Evolutionary conservation across 805 yeast genomes (phyloP), one percentile per base, ranked within the genome.

Genomic region (Spathaspora gorwiae): DNA sequence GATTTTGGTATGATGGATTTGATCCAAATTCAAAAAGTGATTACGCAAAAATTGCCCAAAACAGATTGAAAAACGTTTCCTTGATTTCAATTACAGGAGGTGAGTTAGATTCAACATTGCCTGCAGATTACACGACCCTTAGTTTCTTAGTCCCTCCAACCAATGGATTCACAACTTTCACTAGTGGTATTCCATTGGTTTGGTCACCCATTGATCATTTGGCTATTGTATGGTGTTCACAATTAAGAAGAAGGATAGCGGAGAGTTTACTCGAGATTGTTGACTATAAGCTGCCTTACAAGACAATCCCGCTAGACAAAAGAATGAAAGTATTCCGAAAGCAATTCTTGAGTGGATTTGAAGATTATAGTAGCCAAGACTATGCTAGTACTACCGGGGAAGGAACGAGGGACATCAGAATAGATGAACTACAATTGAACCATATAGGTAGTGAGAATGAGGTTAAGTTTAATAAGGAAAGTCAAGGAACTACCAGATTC

Each of bases 201-300:
- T 92, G 97, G 96, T 83, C 96, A 0, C 86, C 97, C 1, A 82
- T 90, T 35, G 98, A 92, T 62, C 99, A 92, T 66, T 73, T 89
- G 51, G 97, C 98, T 0, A 83, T 94, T 40, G 96, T 92, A 1
- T 92, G 99, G 99, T 92, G 99, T 64, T 87, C 83, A 49, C 97
- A 92, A 61, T 66, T 90, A 34, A 75, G 97, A 43, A 71, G 76
- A 43, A 78, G 74, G 12, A 52, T 92, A 1, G 83, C 87, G 7
- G 66, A 66, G 41, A 68, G 82, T 0, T 57, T 94, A 33, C 64
- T 86, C 39, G 84, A 79, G 29, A 70, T 85, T 10, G 76, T 80
- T 1, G 86, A 88, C 54, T 64, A 61, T 24, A 50, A 59, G 0
- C 59, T 70, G 0, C 68, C 80, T 0, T 42, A 55, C 8, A 79